Base-by-base conservation (phyloP, 2,329 filamentous ascomycete genomes). In the Colletotrichum zoysiae region DNA sequence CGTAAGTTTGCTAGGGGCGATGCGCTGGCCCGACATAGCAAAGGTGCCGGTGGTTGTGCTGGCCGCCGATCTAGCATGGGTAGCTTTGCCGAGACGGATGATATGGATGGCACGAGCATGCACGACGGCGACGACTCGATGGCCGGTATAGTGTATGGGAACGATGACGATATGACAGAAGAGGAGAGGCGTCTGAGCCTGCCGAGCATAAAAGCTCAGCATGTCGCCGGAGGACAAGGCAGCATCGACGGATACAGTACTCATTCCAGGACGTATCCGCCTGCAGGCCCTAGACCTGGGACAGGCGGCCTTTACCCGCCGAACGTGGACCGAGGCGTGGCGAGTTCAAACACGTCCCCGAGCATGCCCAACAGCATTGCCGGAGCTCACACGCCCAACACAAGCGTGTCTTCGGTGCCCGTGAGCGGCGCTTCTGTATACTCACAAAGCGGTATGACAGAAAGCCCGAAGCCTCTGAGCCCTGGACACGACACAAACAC, bases 1-100 rank as follows among this genome's bases (percentile, higher is more conserved):
- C 90, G 96, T 73, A 94, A 95, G 76, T 99, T 99, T 83, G 96
- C 96, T 56, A 92, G 96, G 75, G 96, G 96, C 16, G 96, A 99
- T 85, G 96, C 96, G 35, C 84, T 99, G 65, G 96, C 96, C 56
- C 90, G 96, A 72, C 96, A 99, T 80, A 97, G 94, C 79, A 98
- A 98, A 82, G 96, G 96, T 44, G 93, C 95, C 65, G 96, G 96
- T 65, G 96, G 96, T 59, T 99, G 96, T 82, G 96, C 97, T 16
- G 96, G 96, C 68, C 90, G 96, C 69, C 89, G 96, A 75, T 91
- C 94, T 50, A 98, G 95, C 77, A 91, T 95, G 87, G 92, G 92
- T 55, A 92, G 92, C 79, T 97, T 95, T 80, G 92, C 90, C 38
- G 91, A 92, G 23, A 93, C 95, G 46, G 94, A 95, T 65, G 93